Base-by-base conservation (phyloP, 192 early-diverging fungal genomes). In the Lunasporangiospora selenospora region DNA sequence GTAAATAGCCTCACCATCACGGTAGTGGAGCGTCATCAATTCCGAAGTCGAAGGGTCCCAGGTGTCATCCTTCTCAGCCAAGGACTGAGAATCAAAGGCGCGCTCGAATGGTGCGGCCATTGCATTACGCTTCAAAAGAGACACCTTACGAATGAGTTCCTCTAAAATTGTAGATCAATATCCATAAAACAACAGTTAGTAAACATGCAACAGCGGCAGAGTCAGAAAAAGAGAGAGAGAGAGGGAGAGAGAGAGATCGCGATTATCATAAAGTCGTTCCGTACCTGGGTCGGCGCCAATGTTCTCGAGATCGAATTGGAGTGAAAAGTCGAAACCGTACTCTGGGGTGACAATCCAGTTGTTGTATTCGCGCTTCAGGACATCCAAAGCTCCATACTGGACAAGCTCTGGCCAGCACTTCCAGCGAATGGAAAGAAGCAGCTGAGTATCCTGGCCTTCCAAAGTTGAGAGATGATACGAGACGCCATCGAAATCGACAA, bases 401-500 rank as follows among this genome's bases (percentile, higher is more conserved):
- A 85, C 63, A 18, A 97, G 87, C 62, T 99, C 92, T 32, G 78
- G 65, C 75, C 78, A 98, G 79, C 96, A 97, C 53, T 75, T 77
- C 90, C 96, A 92, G 29, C 70, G 76, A 60, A 99, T 89, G 6
- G 94, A 96, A 55, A 99, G 79, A 21, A 59, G 61, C 24, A 94
- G 67, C 30, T 87, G 80, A 29, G 85, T 67, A 12, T 70, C 71
- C 36, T 77, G 78, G 42, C 64, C 62, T n/a, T 69, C 67, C 27
- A 83, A 65, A 12, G 92, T 95, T 29, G 89, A 80, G 56, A 98
- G 60, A 53, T 83, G 85, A 83, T 97, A 99, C 13, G 85, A 78
- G 23, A 98, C 96, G 45, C 96, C 95, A 83, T 99, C 98, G 82
- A 99, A 98, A 77, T 99, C 98, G 30, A 95, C 94, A 45, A 97